Base-by-base conservation (phyloP, 495 filamentous ascomycete species). In the Penicillium subrubescens region DNA sequence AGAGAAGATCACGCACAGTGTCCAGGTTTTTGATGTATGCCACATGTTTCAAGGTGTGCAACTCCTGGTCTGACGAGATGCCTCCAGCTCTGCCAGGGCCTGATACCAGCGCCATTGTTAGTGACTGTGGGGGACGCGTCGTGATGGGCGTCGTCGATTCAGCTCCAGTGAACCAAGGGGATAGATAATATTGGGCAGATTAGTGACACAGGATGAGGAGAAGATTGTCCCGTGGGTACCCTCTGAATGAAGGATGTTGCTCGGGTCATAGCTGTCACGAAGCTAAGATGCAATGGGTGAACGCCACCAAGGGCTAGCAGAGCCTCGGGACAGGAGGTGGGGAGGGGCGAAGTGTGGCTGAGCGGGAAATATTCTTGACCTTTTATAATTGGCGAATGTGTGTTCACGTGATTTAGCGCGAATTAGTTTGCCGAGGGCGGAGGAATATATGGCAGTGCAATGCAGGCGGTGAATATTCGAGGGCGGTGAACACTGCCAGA, bases 11-110 rank as follows among this genome's bases (percentile, higher is more conserved):
- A 83, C 85, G 76, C 78, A 92, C 90, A 57, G 88, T 93, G 75
- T 99, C 93, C 64, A 99, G 83, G 67, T 89, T 92, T 77, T 97
- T 90, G 64, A 99, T 96, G 73, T 98, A 99, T 68, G 89, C 83
- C 68, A 98, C 92, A 77, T 99, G 95, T 63, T 91, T 90, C 41
- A 89, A 84, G 50, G 88, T 81, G 82, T 87, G 70, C 35, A 93
- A 80, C 66, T 87, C 81, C 37, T 73, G 71, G 43, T 73, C 73
- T 83, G 87, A 59, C 83, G 80, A 58, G 76, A 73, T 59, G 56
- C 69, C 77, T 52, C 77, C 79, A 51, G 82, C 87, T 64, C 84
- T 79, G 43, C 87, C 87, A 23, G 88, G 87, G 29, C 86, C 88
- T 41, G 87, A 84, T 50, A 85, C 86, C 59, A 89, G 77, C 11